Base-by-base conservation (phyloP, 345 rosid genomes). In the Salix caprea region DNA sequence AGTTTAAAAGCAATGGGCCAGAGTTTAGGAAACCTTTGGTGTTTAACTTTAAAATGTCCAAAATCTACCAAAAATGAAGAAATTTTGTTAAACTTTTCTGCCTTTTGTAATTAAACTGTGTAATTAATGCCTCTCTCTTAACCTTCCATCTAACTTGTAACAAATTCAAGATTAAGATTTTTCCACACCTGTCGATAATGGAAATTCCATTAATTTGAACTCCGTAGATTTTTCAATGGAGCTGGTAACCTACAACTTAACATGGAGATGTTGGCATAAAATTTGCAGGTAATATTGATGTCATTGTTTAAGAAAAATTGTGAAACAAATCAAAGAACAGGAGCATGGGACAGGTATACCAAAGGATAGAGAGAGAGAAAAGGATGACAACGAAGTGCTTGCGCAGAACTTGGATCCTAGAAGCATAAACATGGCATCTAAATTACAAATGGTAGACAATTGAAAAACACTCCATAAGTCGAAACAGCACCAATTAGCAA, bases 371-470 rank as follows among this genome's bases (percentile, higher is more conserved):
- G 10, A 65, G 36, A 65, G 21, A 65, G 0, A 34, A 65, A 58
- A 58, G 4, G 62, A 58, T 9, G 26, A 23, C 12, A 23, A n/a
- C 50, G 50, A 23, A 58, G 28, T 52, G 7, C 58, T 52, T 18
- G 23, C 58, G 0, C 58, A 6, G 8, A 52, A 19, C 21, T 67
- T 36, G 37, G 44, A 64, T 60, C 37, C 64, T 44, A 37, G 37
- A 48, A 74, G 37, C 28, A 30, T 21, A 52, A 65, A 52, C 18
- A 65, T 65, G 67, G 52, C 70, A 62, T 39, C 73, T 64, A 67
- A 54, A 40, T 13, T 42, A 6, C 26, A 54, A 16, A 39, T 23
- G 39, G 28, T 18, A 54, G 10, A 19, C 67, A 60, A 48, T 48
- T 8, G 48, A 26, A 48, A 42, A 12, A 48, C 48, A 58, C 6